phyloP scores from a whole-genome alignment of 257 asterid species.

The Lycium barbarum region DNA sequence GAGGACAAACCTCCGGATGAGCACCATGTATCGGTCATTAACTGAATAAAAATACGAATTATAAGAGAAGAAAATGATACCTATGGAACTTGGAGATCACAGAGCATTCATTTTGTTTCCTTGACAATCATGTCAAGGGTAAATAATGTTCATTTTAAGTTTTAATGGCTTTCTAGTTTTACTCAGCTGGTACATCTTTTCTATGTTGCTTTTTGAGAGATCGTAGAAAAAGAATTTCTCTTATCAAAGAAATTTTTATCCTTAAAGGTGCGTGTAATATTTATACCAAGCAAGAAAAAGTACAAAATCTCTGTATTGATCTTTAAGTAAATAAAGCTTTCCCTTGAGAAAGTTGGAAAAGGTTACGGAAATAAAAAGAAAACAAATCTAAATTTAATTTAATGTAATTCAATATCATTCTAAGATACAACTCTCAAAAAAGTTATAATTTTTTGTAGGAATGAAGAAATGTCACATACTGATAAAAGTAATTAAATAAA shows the following conservation, averaged over 20 bases:
- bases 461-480: neutral
- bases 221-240: neutral
- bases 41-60: slow-evolving; percentile 35
- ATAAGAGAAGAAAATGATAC: neutral
- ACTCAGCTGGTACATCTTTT: neutral
- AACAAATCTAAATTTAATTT: neutral
- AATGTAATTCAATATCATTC: neutral
- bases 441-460: neutral
- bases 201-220: neutral
- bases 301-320: neutral
- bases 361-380: neutral
- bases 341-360: neutral
- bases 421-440: neutral
- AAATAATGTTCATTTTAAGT: neutral
- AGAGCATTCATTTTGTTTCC: neutral
- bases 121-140: neutral
- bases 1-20: slow-evolving; percentile 75
- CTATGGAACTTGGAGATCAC: neutral
- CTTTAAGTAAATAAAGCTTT: neutral
- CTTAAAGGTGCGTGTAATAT: neutral
- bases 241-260: neutral
- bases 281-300: neutral
- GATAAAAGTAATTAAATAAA: neutral
- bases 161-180: neutral
- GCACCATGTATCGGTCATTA: slow-evolving; percentile 85